Conservation (phyloP, 305 asterid genomes). For the Fraxinus dipetala region DNA sequence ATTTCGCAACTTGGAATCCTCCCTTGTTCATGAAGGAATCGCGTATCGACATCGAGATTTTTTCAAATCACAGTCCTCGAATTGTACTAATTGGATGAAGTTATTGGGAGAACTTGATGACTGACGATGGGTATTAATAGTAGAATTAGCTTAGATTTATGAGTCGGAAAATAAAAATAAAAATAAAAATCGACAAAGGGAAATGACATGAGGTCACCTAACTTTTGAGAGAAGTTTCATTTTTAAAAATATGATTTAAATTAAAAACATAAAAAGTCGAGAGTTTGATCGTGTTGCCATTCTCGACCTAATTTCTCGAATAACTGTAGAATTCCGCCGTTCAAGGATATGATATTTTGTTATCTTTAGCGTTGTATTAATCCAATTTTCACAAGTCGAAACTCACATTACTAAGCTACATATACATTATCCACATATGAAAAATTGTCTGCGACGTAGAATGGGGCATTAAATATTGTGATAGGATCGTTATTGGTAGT, state of each 20-base stretch:
- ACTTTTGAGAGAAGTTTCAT: neutral
- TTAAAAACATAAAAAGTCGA: neutral
- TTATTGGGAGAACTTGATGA: neutral
- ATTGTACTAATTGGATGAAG: neutral
- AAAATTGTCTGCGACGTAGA: neutral
- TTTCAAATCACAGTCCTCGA: conserved; percentile 1
- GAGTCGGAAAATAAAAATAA: neutral
- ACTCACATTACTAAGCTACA: neutral
- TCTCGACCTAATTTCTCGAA: neutral
- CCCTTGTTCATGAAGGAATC: conserved; percentile 28
- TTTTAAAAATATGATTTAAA: neutral
- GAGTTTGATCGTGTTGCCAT: neutral
- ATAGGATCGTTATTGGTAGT: neutral
- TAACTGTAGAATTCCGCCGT: neutral
- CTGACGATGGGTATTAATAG: neutral
- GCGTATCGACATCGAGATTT: conserved; percentile 17
- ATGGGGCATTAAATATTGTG: neutral
- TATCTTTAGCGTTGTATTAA: neutral
- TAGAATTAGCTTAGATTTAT: neutral
- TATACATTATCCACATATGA: neutral
- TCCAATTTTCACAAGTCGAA: neutral
- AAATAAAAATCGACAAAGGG: neutral
- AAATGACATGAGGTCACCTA: neutral
- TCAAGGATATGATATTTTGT: neutral
- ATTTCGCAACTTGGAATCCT: conserved; percentile 34